Evolutionary conservation across 2,329 filamentous ascomycete genomes (phyloP), one percentile per base, ranked within the genome.

Genomic region (Sporothrix pallida): DNA sequence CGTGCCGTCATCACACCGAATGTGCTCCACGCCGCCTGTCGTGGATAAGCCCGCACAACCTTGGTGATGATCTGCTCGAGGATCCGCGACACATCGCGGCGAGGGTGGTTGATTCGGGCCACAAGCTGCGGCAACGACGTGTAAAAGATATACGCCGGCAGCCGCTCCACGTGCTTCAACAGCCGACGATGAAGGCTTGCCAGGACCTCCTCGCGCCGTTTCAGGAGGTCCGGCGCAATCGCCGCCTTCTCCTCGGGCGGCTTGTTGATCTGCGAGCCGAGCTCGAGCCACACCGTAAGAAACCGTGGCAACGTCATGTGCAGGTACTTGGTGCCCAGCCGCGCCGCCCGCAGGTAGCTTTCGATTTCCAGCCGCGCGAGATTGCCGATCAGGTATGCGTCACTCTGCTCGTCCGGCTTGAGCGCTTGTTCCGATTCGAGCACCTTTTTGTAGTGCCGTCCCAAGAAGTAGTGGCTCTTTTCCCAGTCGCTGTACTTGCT

Each of bases 361-460:
- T 98, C 94, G 76, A 98, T 93, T 50, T 99, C 93, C 17, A 98
- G 87, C 79, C 95, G 94, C 1, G 94, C 91, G 23, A 91, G 89
- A 80, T 98, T 95, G 54, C 96, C 97, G 12, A 89, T 93, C 72
- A 96, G 83, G 78, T 90, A 94, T 74, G 88, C 86, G 72, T 94
- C 91, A 58, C 88, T 91, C 81, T 97, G 94, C 76, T 95, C 94
- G 42, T 91, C 89, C 20, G 89, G 85, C 52, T 92, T 90, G 71
- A 97, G 88, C 1, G 88, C 85, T 81, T 94, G 95, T 81, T 98
- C 94, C 0, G 94, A 93, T 78, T 98, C 95, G 2, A 98, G 85
- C 3, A 98, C 88, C 81, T 98, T 99, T 81, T 97, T 97, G 86
- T 99, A 99, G 82, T 98, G 94, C 65, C 95, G 94, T 5, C 96